Base-by-base conservation (phyloP, 2,329 filamentous ascomycete genomes). In the Trichoderma breve region DNA sequence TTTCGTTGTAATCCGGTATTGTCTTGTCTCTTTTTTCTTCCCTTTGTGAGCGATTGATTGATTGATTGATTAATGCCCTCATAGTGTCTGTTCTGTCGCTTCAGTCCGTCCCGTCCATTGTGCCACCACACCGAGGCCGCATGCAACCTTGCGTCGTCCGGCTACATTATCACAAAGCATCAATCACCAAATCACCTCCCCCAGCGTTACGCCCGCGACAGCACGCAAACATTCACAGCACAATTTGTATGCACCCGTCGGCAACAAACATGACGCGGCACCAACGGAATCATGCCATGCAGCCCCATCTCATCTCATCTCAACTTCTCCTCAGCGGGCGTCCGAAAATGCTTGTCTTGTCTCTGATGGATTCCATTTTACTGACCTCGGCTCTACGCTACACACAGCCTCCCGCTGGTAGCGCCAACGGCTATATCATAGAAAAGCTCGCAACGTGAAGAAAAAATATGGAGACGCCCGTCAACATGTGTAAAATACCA, bases 321-420 rank as follows among this genome's bases (percentile, higher is more conserved):
- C n/a, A 47, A 11, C 8, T n/a, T 21, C 43, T 21, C 43, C 43
- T 47, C 43, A 51, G 43, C 43, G 43, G 43, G n/a, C 43, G n/a
- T 51, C n/a, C 43, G n/a, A 21, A 51, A 47, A 24, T 12, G 43
- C 43, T 12, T 14, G 43, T 51, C 43, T 51, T 39, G 43, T 47
- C 34, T 24, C 43, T 51, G 43, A 51, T 51, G 43, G 43, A 51
- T 51, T 51, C 24, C 43, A 15, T 58, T 58, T 57, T 32, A 68
- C 34, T 70, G 66, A 61, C 66, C 66, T 61, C 66, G 66, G 66
- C 66, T 70, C 57, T 53, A 70, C 28, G 24, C 39, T 24, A 26
- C 26, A 18, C 39, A 21, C 9, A 70, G 66, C 39, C 26, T 62
- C 43, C 11, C 57, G 14, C n/a, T 70, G 57, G 66, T 32, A 34